phyloP scores from a whole-genome alignment of 805 yeast species.

The Kuraishia ogatae region DNA sequence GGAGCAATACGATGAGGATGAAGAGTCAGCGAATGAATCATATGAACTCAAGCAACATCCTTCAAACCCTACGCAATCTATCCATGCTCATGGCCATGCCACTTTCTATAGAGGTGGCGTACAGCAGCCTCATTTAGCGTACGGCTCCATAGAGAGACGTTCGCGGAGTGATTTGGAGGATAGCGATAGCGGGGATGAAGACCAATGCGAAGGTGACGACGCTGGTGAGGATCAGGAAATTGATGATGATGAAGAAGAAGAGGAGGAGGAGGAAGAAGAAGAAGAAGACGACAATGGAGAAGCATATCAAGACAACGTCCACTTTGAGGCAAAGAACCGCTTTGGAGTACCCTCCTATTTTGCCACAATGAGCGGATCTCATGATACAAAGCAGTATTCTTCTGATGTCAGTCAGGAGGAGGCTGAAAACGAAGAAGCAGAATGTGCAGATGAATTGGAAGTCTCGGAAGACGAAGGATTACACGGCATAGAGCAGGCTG shows the following conservation, averaged over 20 bases:
- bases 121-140: background rate
- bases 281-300: too few relatives aligned
- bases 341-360: background rate
- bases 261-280: background rate
- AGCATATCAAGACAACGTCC: slow-evolving; percentile 15
- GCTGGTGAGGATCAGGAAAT: slow-evolving; percentile 11
- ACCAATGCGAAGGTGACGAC: slow-evolving; percentile 16
- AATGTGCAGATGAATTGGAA: slow-evolving; percentile 1
- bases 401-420: background rate
- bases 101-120: background rate
- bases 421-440: background rate
- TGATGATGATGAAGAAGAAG: too few relatives aligned
- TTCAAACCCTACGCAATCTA: background rate
- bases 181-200: slow-evolving; percentile 8
- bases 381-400: background rate
- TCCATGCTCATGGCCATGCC: background rate
- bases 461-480: slow-evolving; percentile 3
- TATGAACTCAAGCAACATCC: background rate
- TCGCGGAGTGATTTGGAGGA: background rate
- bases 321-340: background rate
- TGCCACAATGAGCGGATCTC: background rate
- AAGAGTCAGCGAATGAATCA: background rate
- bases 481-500: background rate
- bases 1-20: slow-evolving; percentile 5
- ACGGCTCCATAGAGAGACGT: background rate